Evolutionary conservation across 192 early-diverging fungal species (phyloP).

Genomic region (Tieghemiomyces parasiticus): DNA sequence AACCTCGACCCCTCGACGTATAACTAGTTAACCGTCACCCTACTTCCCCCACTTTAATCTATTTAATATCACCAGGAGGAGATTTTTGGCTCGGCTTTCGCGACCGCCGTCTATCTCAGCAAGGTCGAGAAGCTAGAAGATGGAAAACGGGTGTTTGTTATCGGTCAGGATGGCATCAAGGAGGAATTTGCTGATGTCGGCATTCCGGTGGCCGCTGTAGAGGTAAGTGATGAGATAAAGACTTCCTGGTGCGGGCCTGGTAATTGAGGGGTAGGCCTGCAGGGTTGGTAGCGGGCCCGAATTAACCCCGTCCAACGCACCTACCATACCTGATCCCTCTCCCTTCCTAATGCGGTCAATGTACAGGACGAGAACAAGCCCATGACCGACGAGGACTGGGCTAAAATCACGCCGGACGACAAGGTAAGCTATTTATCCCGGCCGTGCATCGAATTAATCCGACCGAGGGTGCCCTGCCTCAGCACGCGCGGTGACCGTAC

Average conservation of each 20-base stretch:
- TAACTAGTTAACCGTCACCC: background rate
- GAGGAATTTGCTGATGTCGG: constrained; percentile 74
- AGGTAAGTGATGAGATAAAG: no score
- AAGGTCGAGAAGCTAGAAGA: constrained; percentile 68
- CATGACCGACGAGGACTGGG: constrained; percentile 34
- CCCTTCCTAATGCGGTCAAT: no score
- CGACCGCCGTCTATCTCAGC: constrained; percentile 82
- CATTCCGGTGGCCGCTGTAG: constrained; percentile 39
- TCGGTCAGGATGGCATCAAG: constrained; percentile 75
- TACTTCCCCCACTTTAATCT: background rate
- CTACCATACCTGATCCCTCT: no score
- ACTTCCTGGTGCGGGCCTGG: no score
- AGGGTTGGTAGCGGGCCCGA: no score
- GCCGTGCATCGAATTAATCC: no score
- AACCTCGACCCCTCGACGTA: background rate
- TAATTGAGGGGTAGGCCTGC: no score
- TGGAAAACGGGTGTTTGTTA: constrained; percentile 81
- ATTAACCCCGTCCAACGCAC: no score
- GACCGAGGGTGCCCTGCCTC: no score
- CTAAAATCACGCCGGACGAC: constrained; percentile 38
- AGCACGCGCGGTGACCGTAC: no score
- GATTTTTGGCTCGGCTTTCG: constrained; percentile 85
- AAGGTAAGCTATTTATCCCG: constrained; percentile 18
- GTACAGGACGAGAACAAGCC: no score
- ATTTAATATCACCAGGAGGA: constrained; percentile 40